Evolutionary conservation across 2,329 filamentous ascomycete species (phyloP).

Genomic region (Ophiocordyceps camponoti-leonardi): DNA sequence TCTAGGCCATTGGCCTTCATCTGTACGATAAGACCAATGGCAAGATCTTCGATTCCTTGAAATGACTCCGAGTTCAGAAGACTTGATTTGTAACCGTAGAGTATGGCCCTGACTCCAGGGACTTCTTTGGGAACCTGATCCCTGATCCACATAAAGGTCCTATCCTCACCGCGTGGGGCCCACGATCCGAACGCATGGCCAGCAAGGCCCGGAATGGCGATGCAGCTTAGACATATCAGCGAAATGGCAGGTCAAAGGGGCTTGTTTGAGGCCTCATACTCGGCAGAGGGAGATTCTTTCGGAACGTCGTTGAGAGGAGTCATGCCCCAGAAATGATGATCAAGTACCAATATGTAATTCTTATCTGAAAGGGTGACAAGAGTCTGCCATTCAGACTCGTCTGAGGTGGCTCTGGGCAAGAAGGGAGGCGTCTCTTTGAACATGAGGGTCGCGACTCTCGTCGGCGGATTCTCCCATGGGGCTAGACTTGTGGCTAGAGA

Average conservation of each 20-base stretch:
- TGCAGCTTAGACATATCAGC: not conserved
- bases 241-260: not conserved
- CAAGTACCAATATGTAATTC: not conserved
- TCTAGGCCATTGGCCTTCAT: conserved; percentile 3
- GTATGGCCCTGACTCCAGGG: not conserved
- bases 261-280: not conserved
- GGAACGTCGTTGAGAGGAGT: not conserved
- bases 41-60: not conserved
- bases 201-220: not conserved
- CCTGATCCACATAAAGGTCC: conserved; percentile 2
- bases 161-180: conserved; percentile 1
- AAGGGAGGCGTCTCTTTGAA: not conserved
- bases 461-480: not conserved
- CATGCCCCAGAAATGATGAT: not conserved
- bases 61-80: not conserved
- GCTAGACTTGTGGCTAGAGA: not conserved
- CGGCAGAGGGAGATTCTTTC: not conserved
- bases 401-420: not conserved
- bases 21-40: not conserved
- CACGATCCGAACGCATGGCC: not conserved
- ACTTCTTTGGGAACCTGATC: not conserved
- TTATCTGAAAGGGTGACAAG: not conserved
- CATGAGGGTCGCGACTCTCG: not conserved
- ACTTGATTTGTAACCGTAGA: not conserved
- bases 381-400: not conserved